Conservation (phyloP, 495 filamentous ascomycete species). For the Chaetomium cochliodes region DNA sequence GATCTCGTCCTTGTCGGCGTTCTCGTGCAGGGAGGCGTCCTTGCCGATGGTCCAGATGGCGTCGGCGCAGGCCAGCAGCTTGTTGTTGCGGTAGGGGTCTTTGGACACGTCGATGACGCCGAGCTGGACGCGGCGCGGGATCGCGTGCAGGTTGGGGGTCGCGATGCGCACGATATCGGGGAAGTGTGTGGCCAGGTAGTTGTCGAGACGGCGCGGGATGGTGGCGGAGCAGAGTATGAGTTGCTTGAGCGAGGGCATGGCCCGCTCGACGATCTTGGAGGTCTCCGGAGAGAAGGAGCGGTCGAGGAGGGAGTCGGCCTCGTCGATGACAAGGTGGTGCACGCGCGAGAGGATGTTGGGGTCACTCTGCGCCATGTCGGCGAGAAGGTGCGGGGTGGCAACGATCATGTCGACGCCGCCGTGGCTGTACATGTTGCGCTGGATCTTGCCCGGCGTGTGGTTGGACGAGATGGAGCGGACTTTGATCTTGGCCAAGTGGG, state of each 20-base stretch:
- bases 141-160: constrained; percentile 92
- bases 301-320: constrained; percentile 93
- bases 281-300: constrained; percentile 84
- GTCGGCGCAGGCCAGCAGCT: constrained; percentile 86
- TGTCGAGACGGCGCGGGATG: constrained; percentile 85
- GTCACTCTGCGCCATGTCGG: constrained; percentile 78
- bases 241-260: constrained; percentile 73
- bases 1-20: constrained; percentile 37
- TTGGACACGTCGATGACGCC: constrained; percentile 88
- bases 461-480: constrained; percentile 75
- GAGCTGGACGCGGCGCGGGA: constrained; percentile 90
- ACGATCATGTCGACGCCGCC: constrained; percentile 82
- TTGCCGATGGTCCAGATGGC: constrained; percentile 91
- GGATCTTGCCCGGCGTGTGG: constrained; percentile 74
- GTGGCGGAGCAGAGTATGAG: constrained; percentile 96
- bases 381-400: constrained; percentile 82
- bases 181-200: constrained; percentile 73
- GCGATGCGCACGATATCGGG: constrained; percentile 80
- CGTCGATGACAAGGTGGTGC: constrained; percentile 82
- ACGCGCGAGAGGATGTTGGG: constrained; percentile 88
- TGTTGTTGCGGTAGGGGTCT: constrained; percentile 87
- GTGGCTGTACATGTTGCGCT: constrained; percentile 76
- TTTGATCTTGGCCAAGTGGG: constrained; percentile 80
- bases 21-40: constrained; percentile 59
- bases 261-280: constrained; percentile 72